Evolutionary conservation across 2,329 filamentous ascomycete genomes (phyloP), one percentile per base, ranked within the genome.

Genomic region (Nemania sp.): DNA sequence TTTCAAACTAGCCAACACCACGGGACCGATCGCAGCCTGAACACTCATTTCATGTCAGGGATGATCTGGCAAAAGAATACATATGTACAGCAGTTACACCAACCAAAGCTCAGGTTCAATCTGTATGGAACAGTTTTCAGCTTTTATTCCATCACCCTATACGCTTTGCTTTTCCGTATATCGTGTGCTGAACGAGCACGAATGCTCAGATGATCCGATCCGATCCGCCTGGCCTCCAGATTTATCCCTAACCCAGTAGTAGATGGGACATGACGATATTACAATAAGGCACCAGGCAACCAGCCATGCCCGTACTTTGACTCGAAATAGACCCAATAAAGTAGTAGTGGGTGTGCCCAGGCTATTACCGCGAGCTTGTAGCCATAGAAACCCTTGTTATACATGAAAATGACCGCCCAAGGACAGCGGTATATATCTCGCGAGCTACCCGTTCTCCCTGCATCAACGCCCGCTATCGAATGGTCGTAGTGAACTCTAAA

Each of bases 301-400:
- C 36, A 43, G n/a, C n/a, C n/a, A n/a, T n/a, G n/a, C n/a, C n/a
- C n/a, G n/a, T n/a, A n/a, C n/a, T n/a, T n/a, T n/a, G n/a, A n/a
- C n/a, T n/a, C n/a, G n/a, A n/a, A n/a, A n/a, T n/a, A 46, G 19
- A 31, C 41, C 49, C 23, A 42, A 51, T 45, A 36, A 28, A 42
- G 48, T 45, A 36, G 12, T 30, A 22, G 37, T 36, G 49, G 20
- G 28, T 34, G 23, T 40, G 50, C 26, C 41, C 41, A 15, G 52
- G 23, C 30, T 36, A 31, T 34, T 47, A 15, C 42, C 41, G 26
- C 42, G 14, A 22, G 6, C 6, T 43, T 17, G 33, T 19, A 31
- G 42, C 26, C 28, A 6, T 48, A 48, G 45, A 59, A 48, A 40
- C 34, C n/a, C 44, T 43, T 56, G 49, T 51, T 57, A 43, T 57